Evolutionary conservation across 495 filamentous ascomycete genomes (phyloP), one percentile per base, ranked within the genome.

Genomic region (Pseudotulostoma volvatum): DNA sequence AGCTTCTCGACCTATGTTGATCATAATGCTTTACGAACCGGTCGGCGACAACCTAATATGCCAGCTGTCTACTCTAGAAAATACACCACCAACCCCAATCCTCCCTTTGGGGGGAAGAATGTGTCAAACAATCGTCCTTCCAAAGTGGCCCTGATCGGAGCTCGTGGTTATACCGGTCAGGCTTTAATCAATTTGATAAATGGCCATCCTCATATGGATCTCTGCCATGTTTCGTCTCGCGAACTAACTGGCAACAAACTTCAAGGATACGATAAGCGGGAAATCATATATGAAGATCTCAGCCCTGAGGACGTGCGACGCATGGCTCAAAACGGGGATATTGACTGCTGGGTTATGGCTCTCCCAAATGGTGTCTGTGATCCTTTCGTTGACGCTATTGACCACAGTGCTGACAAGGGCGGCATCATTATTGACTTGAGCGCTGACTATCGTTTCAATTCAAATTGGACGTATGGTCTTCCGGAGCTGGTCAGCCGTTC

Each of bases 281-380:
- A 93, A 28, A 85, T 96, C 37, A 82, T 72, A 46, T 97, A 96
- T 55, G 84, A 93, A 64, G 93, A 88, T 56, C 68, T 96, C 23
- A 76, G 73, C 45, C 71, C 84, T 31, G 90, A 97, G 38, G 88
- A 95, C 52, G 81, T 95, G 16, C 76, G 81, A 37, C 74, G 77
- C 38, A 92, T 95, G 84, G 84, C 87, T 46, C 76, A 82, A 52
- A 78, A 79, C 32, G 81, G 81, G n/a, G 79, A 90, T 38, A 83
- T 97, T 38, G 90, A 97, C 65, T 92, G 85, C 63, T 96, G 86
- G 85, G 84, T 97, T 23, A 93, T 96, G 85, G 90, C 90, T 28
- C 71, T 97, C 18, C 90, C 90, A 9, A 97, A 97, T 50, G 90
- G 90, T 36, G 85, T 97, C 40, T 94, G 86, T 70, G 84, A 88